Conservation (phyloP, 164 flowering plant genomes). For the Stephania japonica region DNA sequence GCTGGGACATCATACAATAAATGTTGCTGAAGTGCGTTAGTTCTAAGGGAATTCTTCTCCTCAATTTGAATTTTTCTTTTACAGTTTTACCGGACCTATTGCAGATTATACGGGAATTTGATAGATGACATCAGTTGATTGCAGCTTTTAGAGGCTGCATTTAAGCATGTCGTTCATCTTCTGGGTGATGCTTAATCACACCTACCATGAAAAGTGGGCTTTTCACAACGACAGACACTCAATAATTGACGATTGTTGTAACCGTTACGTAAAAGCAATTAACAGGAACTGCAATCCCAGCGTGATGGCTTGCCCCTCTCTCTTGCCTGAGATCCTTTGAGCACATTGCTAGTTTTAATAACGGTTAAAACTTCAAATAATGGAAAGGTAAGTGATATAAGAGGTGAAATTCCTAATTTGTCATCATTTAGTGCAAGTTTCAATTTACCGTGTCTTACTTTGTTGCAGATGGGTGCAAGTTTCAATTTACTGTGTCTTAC, state of each 20-base stretch:
- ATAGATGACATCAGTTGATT: slow-evolving; percentile 41
- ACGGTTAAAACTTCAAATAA: slow-evolving; percentile 27
- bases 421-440: neutral
- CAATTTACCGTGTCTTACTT: neutral
- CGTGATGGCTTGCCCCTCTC: slow-evolving; percentile 37
- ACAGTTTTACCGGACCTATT: slow-evolving; percentile 17
- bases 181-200: slow-evolving; percentile 37
- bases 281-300: slow-evolving; percentile 37
- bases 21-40: slow-evolving; percentile 16
- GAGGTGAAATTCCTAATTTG: slow-evolving; percentile 1
- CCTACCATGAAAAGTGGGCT: slow-evolving; percentile 42
- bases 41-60: slow-evolving; percentile 12
- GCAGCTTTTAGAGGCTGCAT: slow-evolving; percentile 62
- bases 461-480: slow-evolving; percentile 2
- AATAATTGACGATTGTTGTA: slow-evolving; percentile 29
- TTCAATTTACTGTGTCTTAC: neutral
- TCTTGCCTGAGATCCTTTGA: slow-evolving; percentile 45
- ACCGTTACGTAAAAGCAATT: slow-evolving; percentile 29
- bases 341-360: slow-evolving; percentile 13
- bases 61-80: slow-evolving; percentile 12
- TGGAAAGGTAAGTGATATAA: slow-evolving; percentile 55
- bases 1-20: slow-evolving; percentile 1
- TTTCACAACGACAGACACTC: slow-evolving; percentile 26
- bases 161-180: slow-evolving; percentile 53
- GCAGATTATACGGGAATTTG: slow-evolving; percentile 16